Evolutionary conservation across 1,284 basidiomycete species (phyloP).

Genomic region (Cryptococcus sp.): DNA sequence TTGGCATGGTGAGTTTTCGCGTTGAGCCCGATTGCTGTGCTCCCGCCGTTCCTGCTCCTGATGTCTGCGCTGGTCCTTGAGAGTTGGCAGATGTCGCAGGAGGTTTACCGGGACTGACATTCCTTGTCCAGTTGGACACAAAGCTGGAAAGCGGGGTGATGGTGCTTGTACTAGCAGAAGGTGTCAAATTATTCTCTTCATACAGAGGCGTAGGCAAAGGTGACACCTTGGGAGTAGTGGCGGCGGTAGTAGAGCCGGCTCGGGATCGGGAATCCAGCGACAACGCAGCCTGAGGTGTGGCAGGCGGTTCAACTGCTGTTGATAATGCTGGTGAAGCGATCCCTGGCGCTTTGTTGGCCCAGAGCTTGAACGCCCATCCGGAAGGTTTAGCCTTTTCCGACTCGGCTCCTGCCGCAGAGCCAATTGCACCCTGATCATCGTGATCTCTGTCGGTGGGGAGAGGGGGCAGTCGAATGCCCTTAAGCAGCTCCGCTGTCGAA

Average conservation of each 20-base stretch:
- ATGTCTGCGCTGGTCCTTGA: neutral
- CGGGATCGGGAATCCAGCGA: conserved; percentile 16
- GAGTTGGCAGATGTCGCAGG: conserved; percentile 2
- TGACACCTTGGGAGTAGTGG: conserved; percentile 14
- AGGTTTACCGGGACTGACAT: conserved; percentile 24
- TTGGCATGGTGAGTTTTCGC: conserved; percentile 25
- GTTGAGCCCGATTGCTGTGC: conserved; percentile 7
- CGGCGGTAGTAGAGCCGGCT: conserved; percentile 8
- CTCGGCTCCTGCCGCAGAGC: neutral
- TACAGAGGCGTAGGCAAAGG: conserved; percentile 26
- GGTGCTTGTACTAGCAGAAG: conserved; percentile 6
- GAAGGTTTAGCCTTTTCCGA: conserved; percentile 14
- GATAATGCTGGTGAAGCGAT: conserved; percentile 24
- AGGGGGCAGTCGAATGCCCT: conserved; percentile 60
- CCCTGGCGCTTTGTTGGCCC: conserved; percentile 19
- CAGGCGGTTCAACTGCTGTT: conserved; percentile 29
- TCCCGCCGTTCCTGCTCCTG: neutral
- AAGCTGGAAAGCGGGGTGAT: conserved; percentile 37
- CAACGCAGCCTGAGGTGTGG: conserved; percentile 20
- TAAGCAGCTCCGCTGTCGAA: conserved; percentile 24
- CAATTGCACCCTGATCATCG: conserved; percentile 37
- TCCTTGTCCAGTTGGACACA: conserved; percentile 42
- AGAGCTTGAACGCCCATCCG: conserved; percentile 43
- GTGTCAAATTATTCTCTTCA: conserved; percentile 3
- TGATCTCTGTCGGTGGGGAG: conserved; percentile 62